Conservation (phyloP, 2,329 filamentous ascomycete species). For the Helicocarpus griseus region DNA sequence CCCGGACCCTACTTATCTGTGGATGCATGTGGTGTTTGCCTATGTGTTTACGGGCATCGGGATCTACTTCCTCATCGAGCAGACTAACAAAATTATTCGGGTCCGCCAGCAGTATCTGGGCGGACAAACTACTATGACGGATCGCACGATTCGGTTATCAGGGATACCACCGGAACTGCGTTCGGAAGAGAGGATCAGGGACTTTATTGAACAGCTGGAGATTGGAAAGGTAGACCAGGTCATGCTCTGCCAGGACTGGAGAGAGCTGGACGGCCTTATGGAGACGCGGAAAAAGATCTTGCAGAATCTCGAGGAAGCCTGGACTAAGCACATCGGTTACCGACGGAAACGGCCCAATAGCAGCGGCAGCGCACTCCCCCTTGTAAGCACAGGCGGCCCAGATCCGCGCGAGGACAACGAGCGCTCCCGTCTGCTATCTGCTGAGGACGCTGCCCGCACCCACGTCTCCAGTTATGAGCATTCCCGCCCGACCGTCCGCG, state of each 20-base stretch:
- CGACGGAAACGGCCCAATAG: conserved; percentile 38
- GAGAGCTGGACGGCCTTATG: conserved; percentile 65
- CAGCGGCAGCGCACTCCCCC: conserved; percentile 33
- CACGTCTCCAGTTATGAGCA: conserved; percentile 38
- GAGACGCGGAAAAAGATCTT: conserved; percentile 55
- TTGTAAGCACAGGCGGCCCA: conserved; percentile 16
- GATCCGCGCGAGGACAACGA: conserved; percentile 40
- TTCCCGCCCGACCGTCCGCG: conserved; percentile 55
- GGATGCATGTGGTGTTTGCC: conserved; percentile 90
- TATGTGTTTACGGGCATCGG: conserved; percentile 82
- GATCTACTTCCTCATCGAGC: conserved; percentile 69
- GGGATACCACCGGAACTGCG: conserved; percentile 73
- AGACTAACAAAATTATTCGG: conserved; percentile 77
- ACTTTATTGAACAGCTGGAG: conserved; percentile 75
- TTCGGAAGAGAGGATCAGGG: conserved; percentile 72
- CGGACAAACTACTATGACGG: conserved; percentile 88
- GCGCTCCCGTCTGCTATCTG: conserved; percentile 49
- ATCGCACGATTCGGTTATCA: conserved; percentile 83
- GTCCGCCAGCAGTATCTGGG: conserved; percentile 86
- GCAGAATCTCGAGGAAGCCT: conserved; percentile 69
- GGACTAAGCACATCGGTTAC: conserved; percentile 65
- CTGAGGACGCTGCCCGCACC: conserved; percentile 23
- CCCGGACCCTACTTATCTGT: conserved; percentile 53
- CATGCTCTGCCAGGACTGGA: conserved; percentile 80
- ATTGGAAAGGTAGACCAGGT: conserved; percentile 88